A percentile compares a stretch with the other conserved stretches of the same genome.
phyloP scores from a whole-genome alignment of 1,284 basidiomycete genomes.

The Malassezia pachydermatis region DNA sequence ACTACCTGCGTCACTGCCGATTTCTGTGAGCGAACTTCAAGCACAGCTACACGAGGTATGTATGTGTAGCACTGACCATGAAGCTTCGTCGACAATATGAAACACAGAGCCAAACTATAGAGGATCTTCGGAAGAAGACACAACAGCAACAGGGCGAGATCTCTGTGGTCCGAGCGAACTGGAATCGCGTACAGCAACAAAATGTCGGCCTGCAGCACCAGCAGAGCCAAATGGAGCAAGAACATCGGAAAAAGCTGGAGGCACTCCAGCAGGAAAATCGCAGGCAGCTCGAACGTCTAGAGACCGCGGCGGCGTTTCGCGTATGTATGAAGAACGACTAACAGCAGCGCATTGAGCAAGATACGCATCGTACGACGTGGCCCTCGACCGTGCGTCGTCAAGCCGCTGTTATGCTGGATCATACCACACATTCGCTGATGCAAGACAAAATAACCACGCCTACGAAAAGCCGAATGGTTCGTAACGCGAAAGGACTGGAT shows the following conservation, averaged over 20 bases:
- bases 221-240: constrained; percentile 23
- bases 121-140: constrained; percentile 21
- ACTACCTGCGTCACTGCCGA: too few species aligned
- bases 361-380: constrained; percentile 31
- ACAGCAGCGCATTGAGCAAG: constrained; percentile 29
- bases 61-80: not conserved
- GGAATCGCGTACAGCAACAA: constrained; percentile 27
- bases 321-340: constrained; percentile 5
- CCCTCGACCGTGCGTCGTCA: constrained; percentile 27
- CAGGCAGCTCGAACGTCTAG: constrained; percentile 25
- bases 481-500: too few species aligned
- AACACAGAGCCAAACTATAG: constrained; percentile 23
- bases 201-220: constrained; percentile 25
- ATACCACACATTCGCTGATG: not conserved
- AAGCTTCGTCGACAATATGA: constrained; percentile 20
- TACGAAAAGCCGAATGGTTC: too few species aligned
- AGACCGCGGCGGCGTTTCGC: constrained; percentile 31
- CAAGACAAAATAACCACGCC: too few species aligned
- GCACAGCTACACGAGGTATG: constrained; percentile 20
- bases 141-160: constrained; percentile 34
- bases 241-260: constrained; percentile 25
- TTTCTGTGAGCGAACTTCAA: too few species aligned
- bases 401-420: constrained; percentile 15
- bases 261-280: constrained; percentile 27
- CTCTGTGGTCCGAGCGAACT: constrained; percentile 30